phyloP scores from a whole-genome alignment of 2,329 filamentous ascomycete genomes.

The Colletotrichum lupini region DNA sequence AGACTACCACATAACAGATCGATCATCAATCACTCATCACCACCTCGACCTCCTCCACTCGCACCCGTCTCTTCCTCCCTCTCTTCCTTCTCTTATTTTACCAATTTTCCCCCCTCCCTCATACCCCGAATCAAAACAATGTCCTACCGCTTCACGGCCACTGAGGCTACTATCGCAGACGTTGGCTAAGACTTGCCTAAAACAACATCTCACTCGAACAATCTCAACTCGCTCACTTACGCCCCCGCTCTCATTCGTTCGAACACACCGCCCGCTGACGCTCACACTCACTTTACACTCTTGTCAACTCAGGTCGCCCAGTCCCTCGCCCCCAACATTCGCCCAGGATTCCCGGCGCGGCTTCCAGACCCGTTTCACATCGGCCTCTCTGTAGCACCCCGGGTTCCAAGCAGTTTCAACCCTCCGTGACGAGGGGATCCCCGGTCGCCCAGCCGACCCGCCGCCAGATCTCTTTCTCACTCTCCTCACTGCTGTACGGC shows the following conservation, averaged over 20 bases:
- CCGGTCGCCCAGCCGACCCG: conserved; percentile 23
- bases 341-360: conserved; percentile 27
- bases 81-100: neutral
- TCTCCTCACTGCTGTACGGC: neutral
- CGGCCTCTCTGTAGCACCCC: conserved; percentile 31
- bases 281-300: conserved; percentile 9
- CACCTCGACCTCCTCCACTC: conserved; percentile 2
- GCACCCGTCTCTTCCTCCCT: neutral
- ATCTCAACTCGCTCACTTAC: neutral
- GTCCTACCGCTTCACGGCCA: conserved; percentile 29
- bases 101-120: neutral
- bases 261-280: neutral
- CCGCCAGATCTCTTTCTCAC: neutral
- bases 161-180: conserved; percentile 30
- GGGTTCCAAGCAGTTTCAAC: conserved; percentile 35
- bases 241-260: neutral
- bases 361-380: conserved; percentile 30
- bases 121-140: conserved; percentile 17
- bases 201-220: neutral
- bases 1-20: conserved; percentile 24
- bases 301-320: conserved; percentile 7
- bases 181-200: conserved; percentile 25
- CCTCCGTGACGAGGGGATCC: conserved; percentile 29
- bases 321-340: neutral
- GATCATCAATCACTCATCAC: conserved; percentile 19